Evolutionary conservation across 2,329 filamentous ascomycete genomes (phyloP), one percentile per base, ranked within the genome.

Genomic region (Alternaria hordeiaustralica): DNA sequence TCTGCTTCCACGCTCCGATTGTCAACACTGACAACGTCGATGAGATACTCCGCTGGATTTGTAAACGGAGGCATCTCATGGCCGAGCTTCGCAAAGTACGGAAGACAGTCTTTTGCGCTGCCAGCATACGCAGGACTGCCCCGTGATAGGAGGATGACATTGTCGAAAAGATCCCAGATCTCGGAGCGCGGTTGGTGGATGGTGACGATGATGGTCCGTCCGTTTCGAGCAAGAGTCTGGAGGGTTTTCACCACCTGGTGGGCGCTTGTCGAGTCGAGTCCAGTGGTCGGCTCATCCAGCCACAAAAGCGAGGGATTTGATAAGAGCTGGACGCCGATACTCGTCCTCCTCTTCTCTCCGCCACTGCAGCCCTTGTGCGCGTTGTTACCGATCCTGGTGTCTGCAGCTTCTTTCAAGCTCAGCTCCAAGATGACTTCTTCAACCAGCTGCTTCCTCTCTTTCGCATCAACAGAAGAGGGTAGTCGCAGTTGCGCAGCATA

Each of bases 121-220:
- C 91, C 92, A 21, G 89, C 89, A 71, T 90, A 94, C 0, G 93
- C 86, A 0, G 89, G 87, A 33, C 85, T 87, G 0, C 92, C 92
- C 69, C 84, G 86, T 2, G 90, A 89, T 4, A 94, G 77, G 12
- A 94, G 83, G 10, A 93, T 83, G 8, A 94, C 83, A 62, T 89
- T 88, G 75, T 94, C 91, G 72, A 94, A 92, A 15, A 93, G 84
- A 30, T 87, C 86, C 91, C 91, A 94, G 13, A 94, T 94, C 75
- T 94, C 92, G 0, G 90, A 93, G 20, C 92, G 85, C 20, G 92
- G 92, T 66, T 93, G 90, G 75, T 94, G 92, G 36, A 94, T 92
- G 0, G 90, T 93, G 0, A 89, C 89, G 13, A 94, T 86, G 58
- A 94, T 84, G 0, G 90, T 94, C 23, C 91, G 83, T 0, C 90